Evolutionary conservation across 2,329 filamentous ascomycete species (phyloP), one percentile per base, ranked within the genome.

Genomic region (Graphiopsis chlorocephala): DNA sequence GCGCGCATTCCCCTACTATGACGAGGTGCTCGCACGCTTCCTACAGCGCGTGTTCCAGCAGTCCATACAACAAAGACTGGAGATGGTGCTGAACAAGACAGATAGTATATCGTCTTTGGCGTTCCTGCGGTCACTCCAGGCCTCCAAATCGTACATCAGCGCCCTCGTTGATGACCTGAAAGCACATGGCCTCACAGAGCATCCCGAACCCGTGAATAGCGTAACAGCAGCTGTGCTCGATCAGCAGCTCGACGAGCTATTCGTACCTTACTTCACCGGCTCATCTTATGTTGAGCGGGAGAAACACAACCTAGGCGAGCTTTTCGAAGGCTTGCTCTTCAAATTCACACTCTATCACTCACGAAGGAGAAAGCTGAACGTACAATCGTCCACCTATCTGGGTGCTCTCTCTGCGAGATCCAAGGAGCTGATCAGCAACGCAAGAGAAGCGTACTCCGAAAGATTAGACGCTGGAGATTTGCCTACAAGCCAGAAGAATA

Each of bases 341-440:
- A 96, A 96, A 72, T 99, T 95, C 74, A 96, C 92, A 17, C 90
- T 96, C n/a, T 98, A 94, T 74, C 95, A 99, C 77, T 92, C 90
- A 0, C 83, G 89, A 66, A 85, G 92, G 68, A 94, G 96, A 77
- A 97, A 96, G 82, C 88, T 90, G 28, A 90, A 93, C 1, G 69
- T 70, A 14, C 69, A 72, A 29, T 69, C 71, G 5, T 92, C 91
- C 0, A 92, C 92, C 0, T 97, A 97, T 76, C 96, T 98, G 84
- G 92, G 91, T 20, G 94, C 93, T 2, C 84, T 98, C 31, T 91
- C 93, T 3, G 93, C 96, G 72, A 90, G 95, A 71, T 92, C 93
- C 50, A 94, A 92, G 61, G 93, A 98, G 76, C 83, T 97, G 38
- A 85, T 97, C 65, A 88, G 92, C 17, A 91, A 92, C 6, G 93